Conservation (phyloP, 768 basidiomycete species). For the Tubosaeta sp. region DNA sequence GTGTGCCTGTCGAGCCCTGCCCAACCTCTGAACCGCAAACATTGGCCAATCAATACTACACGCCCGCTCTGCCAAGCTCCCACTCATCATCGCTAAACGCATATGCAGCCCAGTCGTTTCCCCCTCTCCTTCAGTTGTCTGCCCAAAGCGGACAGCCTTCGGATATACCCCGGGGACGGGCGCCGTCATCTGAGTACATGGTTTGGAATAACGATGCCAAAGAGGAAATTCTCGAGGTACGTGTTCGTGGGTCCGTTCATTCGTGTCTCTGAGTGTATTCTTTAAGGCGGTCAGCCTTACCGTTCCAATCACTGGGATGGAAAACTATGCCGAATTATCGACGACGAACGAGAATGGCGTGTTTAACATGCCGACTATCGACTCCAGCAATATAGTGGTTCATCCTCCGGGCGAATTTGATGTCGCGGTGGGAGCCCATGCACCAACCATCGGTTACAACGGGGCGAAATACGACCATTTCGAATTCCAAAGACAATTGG, state of each 20-base stretch:
- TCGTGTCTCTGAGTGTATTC: neutral
- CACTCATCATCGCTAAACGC: slow-evolving; percentile 11
- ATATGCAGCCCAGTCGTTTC: slow-evolving; percentile 7
- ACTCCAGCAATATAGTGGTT: slow-evolving; percentile 26
- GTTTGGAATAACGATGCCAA: slow-evolving; percentile 10
- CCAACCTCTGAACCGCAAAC: slow-evolving; percentile 13
- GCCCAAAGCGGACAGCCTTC: neutral
- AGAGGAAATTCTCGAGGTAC: slow-evolving; percentile 14
- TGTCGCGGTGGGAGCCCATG: slow-evolving; percentile 21
- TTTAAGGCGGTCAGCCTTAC: slow-evolving; percentile 12
- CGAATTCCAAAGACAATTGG: slow-evolving; percentile 8
- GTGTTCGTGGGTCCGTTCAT: neutral
- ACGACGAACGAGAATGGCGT: slow-evolving; percentile 31
- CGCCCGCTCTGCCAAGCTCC: slow-evolving; percentile 7
- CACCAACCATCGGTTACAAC: slow-evolving; percentile 5
- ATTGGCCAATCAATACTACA: neutral
- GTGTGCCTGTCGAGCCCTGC: slow-evolving; percentile 5
- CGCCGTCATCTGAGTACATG: neutral
- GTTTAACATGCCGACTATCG: slow-evolving; percentile 35
- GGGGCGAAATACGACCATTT: slow-evolving; percentile 12
- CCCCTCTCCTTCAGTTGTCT: slow-evolving; percentile 1
- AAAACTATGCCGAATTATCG: slow-evolving; percentile 10
- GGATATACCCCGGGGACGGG: slow-evolving; percentile 1
- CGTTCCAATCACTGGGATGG: slow-evolving; percentile 10
- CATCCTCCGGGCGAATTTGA: slow-evolving; percentile 38